Percentiles rank a stretch among this genome's conserved stretches.
These are phyloP conservation scores for Tremella mesenterica DNA, from an alignment of 768 basidiomycete species.

Conservation along the genomic window DNA sequence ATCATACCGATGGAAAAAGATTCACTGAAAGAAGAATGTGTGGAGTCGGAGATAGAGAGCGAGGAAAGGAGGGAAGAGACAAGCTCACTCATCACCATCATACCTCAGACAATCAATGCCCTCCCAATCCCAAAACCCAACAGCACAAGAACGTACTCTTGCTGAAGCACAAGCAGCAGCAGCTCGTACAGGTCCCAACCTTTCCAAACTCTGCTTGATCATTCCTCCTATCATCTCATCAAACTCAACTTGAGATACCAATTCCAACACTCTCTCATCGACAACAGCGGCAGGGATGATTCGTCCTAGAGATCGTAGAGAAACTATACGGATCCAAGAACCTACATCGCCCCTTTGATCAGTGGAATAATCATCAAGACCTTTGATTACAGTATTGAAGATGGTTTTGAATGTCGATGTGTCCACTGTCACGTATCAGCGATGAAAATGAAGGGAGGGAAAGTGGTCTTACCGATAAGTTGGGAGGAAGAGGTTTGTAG, in stretches of 20 bases:
- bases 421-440: neutral
- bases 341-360: constrained; percentile 96
- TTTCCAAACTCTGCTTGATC: constrained; percentile 80
- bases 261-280: neutral
- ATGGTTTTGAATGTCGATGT: constrained; percentile 8
- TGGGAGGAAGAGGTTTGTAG: neutral
- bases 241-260: constrained; percentile 5
- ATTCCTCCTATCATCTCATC: constrained; percentile 50
- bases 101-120: neutral
- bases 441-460: neutral
- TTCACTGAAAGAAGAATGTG: too few relatives aligned
- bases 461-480: constrained; percentile 11
- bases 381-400: constrained; percentile 53
- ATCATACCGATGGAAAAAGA: neutral
- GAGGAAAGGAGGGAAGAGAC: too few relatives aligned
- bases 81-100: neutral
- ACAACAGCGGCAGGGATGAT: neutral
- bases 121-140: constrained; percentile 15
- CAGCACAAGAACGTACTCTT: constrained; percentile 4
- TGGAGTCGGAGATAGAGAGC: too few relatives aligned
- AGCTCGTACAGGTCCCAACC: constrained; percentile 81
- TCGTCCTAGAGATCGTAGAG: constrained; percentile 55
- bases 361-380: constrained; percentile 77
- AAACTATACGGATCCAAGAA: constrained; percentile 82
- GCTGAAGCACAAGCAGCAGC: constrained; percentile 50